Evolutionary conservation across 495 filamentous ascomycete genomes (phyloP), one percentile per base, ranked within the genome.

Genomic region (Hypomontagnella monticulosa): DNA sequence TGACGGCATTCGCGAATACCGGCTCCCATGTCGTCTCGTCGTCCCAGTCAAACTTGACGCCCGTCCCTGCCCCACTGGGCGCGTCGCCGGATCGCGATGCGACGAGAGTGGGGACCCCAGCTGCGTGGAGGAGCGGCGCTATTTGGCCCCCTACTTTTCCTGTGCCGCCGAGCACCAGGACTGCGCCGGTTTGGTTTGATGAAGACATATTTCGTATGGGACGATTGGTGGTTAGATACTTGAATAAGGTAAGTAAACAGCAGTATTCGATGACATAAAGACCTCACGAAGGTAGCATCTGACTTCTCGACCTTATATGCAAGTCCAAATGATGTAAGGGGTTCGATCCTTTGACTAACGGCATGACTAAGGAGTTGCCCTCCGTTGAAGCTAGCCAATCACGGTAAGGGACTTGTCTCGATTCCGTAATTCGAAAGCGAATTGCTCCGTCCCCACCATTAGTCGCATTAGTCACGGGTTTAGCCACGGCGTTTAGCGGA

Each of bases 141-240:
- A 83, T 72, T 32, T 78, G 77, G 40, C 71, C 70, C 41, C 78
- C 76, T 12, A 82, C 72, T 34, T 81, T 84, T 59, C 83, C 82
- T 11, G 76, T 80, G 49, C 81, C 83, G 42, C 82, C 83, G 2
- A 78, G 71, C 10, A 85, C 60, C 14, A 85, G 73, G 63, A 85
- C 19, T 0, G 65, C 12, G 34, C 49, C 58, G 23, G 48, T 23
- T 14, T 34, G 61, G n/a, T 71, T 67, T 38, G 68, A 53, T 27
- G 51, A 33, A 33, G 70, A 57, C 63, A 63, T 70, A 34, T 30
- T 38, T 58, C 32, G 19, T 37, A n/a, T 15, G 10, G 9, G 12
- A 43, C 10, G n/a, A 14, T 41, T 54, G 36, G 10, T 38, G 3
- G n/a, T 3, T 38, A 2, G 8, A 38, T 4, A 38, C 3, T 3